phyloP scores from a whole-genome alignment of 73 alveolate species.

The Paramecium bursaria region DNA sequence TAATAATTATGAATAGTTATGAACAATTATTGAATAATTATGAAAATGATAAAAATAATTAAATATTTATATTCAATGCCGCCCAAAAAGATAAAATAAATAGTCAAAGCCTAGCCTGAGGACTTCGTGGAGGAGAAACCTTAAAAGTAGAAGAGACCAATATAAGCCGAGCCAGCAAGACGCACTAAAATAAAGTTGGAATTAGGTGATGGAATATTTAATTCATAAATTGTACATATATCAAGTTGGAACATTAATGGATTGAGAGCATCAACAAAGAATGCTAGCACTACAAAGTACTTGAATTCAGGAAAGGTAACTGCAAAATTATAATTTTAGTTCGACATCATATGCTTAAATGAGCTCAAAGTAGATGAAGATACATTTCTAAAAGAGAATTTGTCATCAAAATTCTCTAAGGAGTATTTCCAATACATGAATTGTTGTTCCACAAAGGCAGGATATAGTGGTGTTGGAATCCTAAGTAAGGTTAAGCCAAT shows the following conservation, averaged over 20 bases:
- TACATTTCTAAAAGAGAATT: conserved; percentile 67
- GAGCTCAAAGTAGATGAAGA: conserved; percentile 87
- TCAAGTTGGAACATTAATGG: conserved; percentile 94
- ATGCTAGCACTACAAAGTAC: conserved; percentile 74
- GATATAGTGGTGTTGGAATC: conserved; percentile 96
- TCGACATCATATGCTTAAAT: conserved; percentile 84
- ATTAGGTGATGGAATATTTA: conserved; percentile 68
- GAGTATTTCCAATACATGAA: conserved; percentile 77
- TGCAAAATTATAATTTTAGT: conserved; percentile 38
- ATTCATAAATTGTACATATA: conserved; percentile 21
- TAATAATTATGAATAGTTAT: too few relatives aligned
- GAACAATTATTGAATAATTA: too few relatives aligned
- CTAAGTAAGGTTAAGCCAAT: conserved; percentile 90
- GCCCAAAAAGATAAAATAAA: too few relatives aligned
- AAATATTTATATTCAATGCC: too few relatives aligned
- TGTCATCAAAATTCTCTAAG: conserved; percentile 70
- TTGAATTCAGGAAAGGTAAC: conserved; percentile 68
- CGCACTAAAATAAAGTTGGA: background rate
- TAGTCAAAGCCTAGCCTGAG: too few relatives aligned
- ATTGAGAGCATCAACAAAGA: conserved; percentile 85
- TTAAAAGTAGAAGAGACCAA: too few relatives aligned
- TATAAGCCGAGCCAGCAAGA: too few relatives aligned
- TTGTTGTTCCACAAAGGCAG: conserved; percentile 83
- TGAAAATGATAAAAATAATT: too few relatives aligned
- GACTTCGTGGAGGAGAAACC: too few relatives aligned